Conservation (phyloP, 371 early-diverging fungal genomes). For the Furculomyces boomerangus region DNA sequence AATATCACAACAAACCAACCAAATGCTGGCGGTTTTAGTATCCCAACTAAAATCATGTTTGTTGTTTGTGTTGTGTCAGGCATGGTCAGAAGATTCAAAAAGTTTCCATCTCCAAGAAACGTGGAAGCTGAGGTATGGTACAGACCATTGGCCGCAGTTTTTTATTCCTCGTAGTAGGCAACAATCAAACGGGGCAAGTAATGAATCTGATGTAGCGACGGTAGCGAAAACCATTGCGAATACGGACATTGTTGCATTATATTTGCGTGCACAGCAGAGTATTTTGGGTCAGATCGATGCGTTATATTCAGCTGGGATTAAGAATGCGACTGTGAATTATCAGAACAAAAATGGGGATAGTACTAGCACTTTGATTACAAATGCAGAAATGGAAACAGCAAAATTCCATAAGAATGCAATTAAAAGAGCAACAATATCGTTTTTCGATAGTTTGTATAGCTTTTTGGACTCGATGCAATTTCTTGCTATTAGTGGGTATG, state of each 20-base stretch:
- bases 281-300: slow-evolving; percentile 16
- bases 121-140: slow-evolving; percentile 61
- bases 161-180: slow-evolving; percentile 14
- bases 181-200: not conserved
- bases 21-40: slow-evolving; percentile 8
- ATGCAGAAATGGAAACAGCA: not conserved
- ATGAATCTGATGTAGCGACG: slow-evolving; percentile 6
- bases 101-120: slow-evolving; percentile 66
- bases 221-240: slow-evolving; percentile 19
- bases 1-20: slow-evolving; percentile 18
- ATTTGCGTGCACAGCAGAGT: slow-evolving; percentile 20
- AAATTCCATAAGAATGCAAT: slow-evolving; percentile 5
- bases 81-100: slow-evolving; percentile 44
- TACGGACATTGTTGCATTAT: slow-evolving; percentile 21
- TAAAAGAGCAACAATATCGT: slow-evolving; percentile 11
- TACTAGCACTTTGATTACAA: not conserved
- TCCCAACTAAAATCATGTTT: slow-evolving; percentile 13
- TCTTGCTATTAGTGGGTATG: slow-evolving; percentile 11
- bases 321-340: not conserved
- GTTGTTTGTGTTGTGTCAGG: slow-evolving; percentile 11
- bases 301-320: slow-evolving; percentile 10
- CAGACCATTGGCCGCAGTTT: slow-evolving; percentile 26
- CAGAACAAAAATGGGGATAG: not conserved
- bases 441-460: slow-evolving; percentile 20
- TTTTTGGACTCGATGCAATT: slow-evolving; percentile 23